Conservation (phyloP, 768 basidiomycete species). For the Kwoniella shandongensis region DNA sequence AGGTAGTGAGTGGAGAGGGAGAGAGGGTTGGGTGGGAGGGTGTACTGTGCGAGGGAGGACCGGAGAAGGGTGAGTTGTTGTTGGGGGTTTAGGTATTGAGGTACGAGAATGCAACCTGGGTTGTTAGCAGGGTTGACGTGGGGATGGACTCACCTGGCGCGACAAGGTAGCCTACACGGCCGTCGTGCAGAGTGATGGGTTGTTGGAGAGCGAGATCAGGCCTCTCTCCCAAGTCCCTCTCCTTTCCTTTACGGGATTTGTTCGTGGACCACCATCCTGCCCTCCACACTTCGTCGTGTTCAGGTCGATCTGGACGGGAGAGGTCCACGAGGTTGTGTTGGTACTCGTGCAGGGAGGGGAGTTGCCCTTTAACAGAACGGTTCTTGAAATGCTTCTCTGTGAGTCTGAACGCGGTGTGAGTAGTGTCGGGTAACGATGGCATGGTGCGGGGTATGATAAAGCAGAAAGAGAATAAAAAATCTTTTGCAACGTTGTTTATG, state of each 20-base stretch:
- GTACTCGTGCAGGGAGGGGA: constrained; percentile 22
- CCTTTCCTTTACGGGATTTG: constrained; percentile 31
- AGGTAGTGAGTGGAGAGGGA: constrained; percentile 85
- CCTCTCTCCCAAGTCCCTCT: constrained; percentile 24
- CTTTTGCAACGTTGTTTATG: neutral
- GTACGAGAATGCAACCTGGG: constrained; percentile 80
- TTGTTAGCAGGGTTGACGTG: neutral
- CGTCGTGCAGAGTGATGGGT: constrained; percentile 21
- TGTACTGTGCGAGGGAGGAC: constrained; percentile 75
- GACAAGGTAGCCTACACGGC: constrained; percentile 35
- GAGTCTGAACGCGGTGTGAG: constrained; percentile 38
- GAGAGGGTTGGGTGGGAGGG: constrained; percentile 76
- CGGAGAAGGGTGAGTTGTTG: constrained; percentile 69
- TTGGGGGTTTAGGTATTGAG: constrained; percentile 64
- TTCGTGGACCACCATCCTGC: constrained; percentile 46
- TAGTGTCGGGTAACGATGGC: constrained; percentile 18
- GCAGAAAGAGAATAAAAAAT: no score
- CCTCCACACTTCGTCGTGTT: constrained; percentile 40
- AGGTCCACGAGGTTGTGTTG: constrained; percentile 39
- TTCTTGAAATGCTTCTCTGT: constrained; percentile 48
- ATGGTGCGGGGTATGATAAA: constrained; percentile 14
- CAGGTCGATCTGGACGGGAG: constrained; percentile 29
- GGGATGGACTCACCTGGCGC: constrained; percentile 33
- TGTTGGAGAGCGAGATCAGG: constrained; percentile 13
- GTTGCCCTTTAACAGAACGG: constrained; percentile 18